phyloP scores from a whole-genome alignment of 1,284 basidiomycete genomes.

The Acaromyces ingoldii region DNA sequence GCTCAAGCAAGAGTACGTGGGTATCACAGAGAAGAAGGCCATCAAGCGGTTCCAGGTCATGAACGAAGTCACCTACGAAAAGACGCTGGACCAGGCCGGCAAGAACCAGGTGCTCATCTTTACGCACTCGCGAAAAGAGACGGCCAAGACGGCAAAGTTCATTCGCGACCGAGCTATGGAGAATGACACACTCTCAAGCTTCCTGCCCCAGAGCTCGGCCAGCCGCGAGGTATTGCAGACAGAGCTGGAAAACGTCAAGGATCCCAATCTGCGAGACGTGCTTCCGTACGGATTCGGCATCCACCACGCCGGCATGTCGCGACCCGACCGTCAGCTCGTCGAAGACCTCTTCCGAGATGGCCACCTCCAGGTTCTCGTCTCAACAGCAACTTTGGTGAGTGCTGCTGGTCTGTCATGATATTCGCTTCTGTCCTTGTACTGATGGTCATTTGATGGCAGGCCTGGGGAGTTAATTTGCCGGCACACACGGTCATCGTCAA shows the following conservation, averaged over 20 bases:
- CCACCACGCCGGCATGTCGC: constrained; percentile 98
- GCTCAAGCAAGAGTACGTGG: constrained; percentile 93
- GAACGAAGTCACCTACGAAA: constrained; percentile 99
- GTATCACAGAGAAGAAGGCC: constrained; percentile 98
- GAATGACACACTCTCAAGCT: constrained; percentile 90
- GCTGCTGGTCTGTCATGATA: no score
- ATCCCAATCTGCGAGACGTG: constrained; percentile 78
- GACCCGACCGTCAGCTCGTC: constrained; percentile 84
- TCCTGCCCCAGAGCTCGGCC: constrained; percentile 58
- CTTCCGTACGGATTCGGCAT: constrained; percentile 96
- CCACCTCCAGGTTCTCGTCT: constrained; percentile 88
- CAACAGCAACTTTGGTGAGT: constrained; percentile 76
- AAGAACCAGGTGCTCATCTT: constrained; percentile 66
- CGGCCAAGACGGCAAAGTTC: constrained; percentile 93
- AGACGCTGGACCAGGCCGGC: constrained; percentile 55
- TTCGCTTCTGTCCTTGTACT: no score
- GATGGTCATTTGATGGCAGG: no score
- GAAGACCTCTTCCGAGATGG: constrained; percentile 93
- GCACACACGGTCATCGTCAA: constrained; percentile 99
- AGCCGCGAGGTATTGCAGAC: constrained; percentile 37
- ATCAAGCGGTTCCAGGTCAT: constrained; percentile 97
- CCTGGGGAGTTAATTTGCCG: constrained; percentile 98
- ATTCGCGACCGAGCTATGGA: constrained; percentile 92
- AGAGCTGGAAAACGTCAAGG: constrained; percentile 76
- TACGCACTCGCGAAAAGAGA: constrained; percentile 97